Evolutionary conservation across 805 yeast genomes (phyloP).

Genomic region (Debaryomyces tyrocola): DNA sequence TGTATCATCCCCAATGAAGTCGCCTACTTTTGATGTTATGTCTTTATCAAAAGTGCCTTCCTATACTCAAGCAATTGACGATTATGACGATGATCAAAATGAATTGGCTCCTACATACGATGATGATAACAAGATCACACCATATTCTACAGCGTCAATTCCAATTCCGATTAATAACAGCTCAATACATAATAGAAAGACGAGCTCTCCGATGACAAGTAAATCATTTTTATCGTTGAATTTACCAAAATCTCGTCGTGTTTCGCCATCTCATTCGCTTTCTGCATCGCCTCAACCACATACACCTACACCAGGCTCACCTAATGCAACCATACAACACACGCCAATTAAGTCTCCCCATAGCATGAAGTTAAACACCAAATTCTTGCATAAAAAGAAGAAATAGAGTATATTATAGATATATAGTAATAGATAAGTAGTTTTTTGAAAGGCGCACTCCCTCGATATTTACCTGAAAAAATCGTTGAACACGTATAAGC

Average conservation of each 20-base stretch:
- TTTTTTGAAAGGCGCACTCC: not conserved
- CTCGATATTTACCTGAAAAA: not conserved
- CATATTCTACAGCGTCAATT: not conserved
- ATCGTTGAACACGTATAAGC: not conserved
- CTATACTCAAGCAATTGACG: conserved; percentile 40
- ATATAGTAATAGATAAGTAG: not conserved
- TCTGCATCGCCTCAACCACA: not conserved
- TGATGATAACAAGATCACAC: not conserved
- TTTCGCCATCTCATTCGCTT: not conserved
- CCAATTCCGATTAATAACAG: not conserved
- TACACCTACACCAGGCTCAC: not conserved
- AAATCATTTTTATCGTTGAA: not conserved
- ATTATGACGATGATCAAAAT: conserved; percentile 27
- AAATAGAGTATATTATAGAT: not conserved
- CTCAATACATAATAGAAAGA: not conserved
- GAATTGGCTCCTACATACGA: conserved; percentile 22
- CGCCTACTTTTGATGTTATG: conserved; percentile 20
- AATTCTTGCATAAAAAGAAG: conserved; percentile 1
- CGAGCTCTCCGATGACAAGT: not conserved
- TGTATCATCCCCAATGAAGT: not conserved
- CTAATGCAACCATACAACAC: not conserved
- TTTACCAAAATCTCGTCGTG: not conserved
- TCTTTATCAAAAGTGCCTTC: conserved; percentile 36
- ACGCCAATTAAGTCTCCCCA: not conserved
- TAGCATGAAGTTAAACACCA: not conserved